Evolutionary conservation across 371 early-diverging fungal genomes (phyloP), one percentile per base, ranked within the genome.

Genomic region (Coemansia sp.): DNA sequence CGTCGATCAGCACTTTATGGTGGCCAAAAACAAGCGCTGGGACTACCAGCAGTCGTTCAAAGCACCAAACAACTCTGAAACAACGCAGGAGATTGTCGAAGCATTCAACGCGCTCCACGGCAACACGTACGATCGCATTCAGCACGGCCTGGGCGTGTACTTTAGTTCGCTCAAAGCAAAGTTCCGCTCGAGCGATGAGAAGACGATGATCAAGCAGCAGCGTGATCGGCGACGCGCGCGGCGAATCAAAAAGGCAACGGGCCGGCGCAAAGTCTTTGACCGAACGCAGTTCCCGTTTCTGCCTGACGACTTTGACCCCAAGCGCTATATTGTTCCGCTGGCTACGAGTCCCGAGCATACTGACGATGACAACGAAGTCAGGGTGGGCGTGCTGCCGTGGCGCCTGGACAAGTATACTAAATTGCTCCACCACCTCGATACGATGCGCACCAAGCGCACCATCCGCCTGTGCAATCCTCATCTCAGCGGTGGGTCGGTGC

Each of bases 1-100:
- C 61, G 76, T 75, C 19, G 76, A 75, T 55, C 67, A 75, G 58
- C 61, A 71, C 49, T 75, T 75, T 59, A 63, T 55, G 39, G 51
- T 21, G 9, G 44, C 48, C 24, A 23, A 40, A 7, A 64, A 64
- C 44, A 40, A 67, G 36, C 72, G 46, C 36, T 75, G 76, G 76
- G 76, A 75, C 65, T 75, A 75, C 54, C 72, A 75, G 65, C 76
- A 75, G 68, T 75, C 76, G 4, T 75, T 75, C 62, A 75, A 75
- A 54, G 73, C 76, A n/a, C 76, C 76, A 61, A 72, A 64, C 61
- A 75, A 75, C 49, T 72, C 76, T 11, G 71, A 72, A 46, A 51
- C 68, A 23, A 75, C 76, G 19, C 76, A 67, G 48, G 67, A 75
- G 36, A 68, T 75, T 15, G 61, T 59, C 17, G 67, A 75, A 40